Base-by-base conservation (phyloP, 768 basidiomycete genomes). In the Trametopsis cervina region DNA sequence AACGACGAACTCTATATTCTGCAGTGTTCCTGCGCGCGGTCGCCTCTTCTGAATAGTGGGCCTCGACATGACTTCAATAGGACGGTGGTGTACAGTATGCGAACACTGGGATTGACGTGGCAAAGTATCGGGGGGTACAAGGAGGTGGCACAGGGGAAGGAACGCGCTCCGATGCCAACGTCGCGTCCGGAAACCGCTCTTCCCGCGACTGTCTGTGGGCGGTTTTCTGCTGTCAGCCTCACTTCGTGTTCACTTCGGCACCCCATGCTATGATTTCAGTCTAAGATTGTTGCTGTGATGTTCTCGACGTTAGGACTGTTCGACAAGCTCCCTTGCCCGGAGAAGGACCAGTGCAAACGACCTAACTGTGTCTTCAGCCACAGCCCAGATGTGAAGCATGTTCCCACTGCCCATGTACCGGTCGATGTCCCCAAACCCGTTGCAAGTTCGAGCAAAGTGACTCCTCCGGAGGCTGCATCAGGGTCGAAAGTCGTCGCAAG, bases 341-440 rank as follows among this genome's bases (percentile, higher is more conserved):
- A 79, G 22, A 57, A 46, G 47, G 42, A 58, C 2, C 49, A 62
- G 33, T 89, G 88, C 59, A 60, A 61, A 1, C 69, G 81, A 17
- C 51, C 65, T 6, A 59, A 67, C 26, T 92, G 89, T 61, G 54
- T 85, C 13, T 89, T 84, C 64, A 83, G 82, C 17, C 89, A 90
- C 60, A 60, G 65, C 0, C 41, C 60, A 6, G 67, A 72, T 44
- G 53, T 71, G 10, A 64, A 64, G 0, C 63, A 63, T 0, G 65
- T 69, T 0, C 61, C 62, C 3, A 53, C 66, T 2, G 69, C 80
- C 25, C 54, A 56, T 33, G 63, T 78, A 39, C 71, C 71, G 4
- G 55, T 70, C 20, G 63, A 66, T 18, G 55, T 57, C 26, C 52
- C 65, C 18, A 50, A 58, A n/a, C 44, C 53, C 17, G 39, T 42